phyloP scores from a whole-genome alignment of 1,139 yeast species.

The Zygosaccharomyces pseudobailii region DNA sequence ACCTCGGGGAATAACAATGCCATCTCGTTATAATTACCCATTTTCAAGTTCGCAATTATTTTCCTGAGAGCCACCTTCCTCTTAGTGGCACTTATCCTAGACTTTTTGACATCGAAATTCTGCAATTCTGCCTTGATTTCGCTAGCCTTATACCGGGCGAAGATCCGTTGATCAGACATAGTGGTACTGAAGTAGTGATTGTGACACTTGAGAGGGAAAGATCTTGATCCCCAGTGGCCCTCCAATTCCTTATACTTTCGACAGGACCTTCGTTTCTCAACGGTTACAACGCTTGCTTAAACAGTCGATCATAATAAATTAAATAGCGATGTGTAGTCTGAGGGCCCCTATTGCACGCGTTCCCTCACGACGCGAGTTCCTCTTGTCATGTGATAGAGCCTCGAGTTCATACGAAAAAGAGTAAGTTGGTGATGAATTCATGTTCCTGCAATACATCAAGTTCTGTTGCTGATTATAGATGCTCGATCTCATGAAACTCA shows the following conservation, averaged over 20 bases:
- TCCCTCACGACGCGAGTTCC: neutral
- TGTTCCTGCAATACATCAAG: too few relatives aligned
- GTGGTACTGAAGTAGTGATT: neutral
- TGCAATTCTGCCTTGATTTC: constrained; percentile 36
- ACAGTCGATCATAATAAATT: neutral
- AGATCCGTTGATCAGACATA: constrained; percentile 32
- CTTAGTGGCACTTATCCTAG: constrained; percentile 33
- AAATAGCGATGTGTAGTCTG: neutral
- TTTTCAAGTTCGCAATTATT: constrained; percentile 75
- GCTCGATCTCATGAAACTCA: too few relatives aligned
- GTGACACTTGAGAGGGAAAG: too few relatives aligned
- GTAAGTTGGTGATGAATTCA: too few relatives aligned
- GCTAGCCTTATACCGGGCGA: constrained; percentile 31
- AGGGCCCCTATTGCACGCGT: constrained; percentile 2
- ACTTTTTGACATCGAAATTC: constrained; percentile 34
- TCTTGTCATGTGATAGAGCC: neutral
- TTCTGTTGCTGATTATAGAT: too few relatives aligned
- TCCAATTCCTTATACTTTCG: too few relatives aligned
- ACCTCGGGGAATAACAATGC: constrained; percentile 63
- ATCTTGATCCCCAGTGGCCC: too few relatives aligned
- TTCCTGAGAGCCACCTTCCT: constrained; percentile 65
- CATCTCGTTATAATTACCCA: constrained; percentile 72
- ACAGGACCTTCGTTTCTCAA: too few relatives aligned
- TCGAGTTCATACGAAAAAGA: neutral
- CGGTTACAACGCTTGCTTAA: neutral